phyloP scores from a whole-genome alignment of 2,329 filamentous ascomycete species.

The Neophaeococcomyces aloes region DNA sequence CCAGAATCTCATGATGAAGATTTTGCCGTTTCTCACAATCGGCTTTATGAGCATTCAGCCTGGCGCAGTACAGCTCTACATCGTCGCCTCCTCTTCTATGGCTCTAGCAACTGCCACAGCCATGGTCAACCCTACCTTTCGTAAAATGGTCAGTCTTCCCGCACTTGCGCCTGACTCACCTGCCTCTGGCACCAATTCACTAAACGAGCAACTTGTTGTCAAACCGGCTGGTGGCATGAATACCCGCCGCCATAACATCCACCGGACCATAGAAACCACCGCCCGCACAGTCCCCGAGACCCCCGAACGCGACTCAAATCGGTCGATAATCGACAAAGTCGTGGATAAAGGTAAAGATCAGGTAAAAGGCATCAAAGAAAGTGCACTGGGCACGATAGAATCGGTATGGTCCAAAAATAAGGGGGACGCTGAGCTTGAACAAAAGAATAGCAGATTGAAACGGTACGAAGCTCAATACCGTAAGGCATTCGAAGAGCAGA shows the following conservation, averaged over 20 bases:
- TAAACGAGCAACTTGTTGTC: conserved; percentile 6
- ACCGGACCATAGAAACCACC: conserved; percentile 11
- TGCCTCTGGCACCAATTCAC: conserved; percentile 8
- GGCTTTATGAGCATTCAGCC: conserved; percentile 46
- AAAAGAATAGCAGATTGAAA: conserved; percentile 25
- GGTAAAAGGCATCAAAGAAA: conserved; percentile 19
- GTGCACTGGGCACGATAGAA: conserved; percentile 18
- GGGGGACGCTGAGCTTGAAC: conserved; percentile 25
- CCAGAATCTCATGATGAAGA: conserved; percentile 26
- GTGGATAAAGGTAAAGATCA: conserved; percentile 26
- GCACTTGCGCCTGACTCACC: conserved; percentile 9
- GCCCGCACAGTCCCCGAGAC: background rate
- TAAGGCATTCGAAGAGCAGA: no score
- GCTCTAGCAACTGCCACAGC: background rate
- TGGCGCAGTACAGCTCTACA: conserved; percentile 53
- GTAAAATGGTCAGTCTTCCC: conserved; percentile 5
- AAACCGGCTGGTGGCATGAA: background rate
- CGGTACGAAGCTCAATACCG: conserved; percentile 5
- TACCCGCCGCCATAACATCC: background rate
- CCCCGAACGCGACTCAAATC: conserved; percentile 6
- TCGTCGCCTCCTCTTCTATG: conserved; percentile 35
- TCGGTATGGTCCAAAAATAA: conserved; percentile 17
- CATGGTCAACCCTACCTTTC: conserved; percentile 2
- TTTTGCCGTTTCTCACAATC: conserved; percentile 45
- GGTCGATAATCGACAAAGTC: conserved; percentile 27